A percentile compares a stretch with the other conserved stretches of the same genome.
Evolutionary conservation across 441 rosid genomes (phyloP).

Genomic region (Jatropha multifida): DNA sequence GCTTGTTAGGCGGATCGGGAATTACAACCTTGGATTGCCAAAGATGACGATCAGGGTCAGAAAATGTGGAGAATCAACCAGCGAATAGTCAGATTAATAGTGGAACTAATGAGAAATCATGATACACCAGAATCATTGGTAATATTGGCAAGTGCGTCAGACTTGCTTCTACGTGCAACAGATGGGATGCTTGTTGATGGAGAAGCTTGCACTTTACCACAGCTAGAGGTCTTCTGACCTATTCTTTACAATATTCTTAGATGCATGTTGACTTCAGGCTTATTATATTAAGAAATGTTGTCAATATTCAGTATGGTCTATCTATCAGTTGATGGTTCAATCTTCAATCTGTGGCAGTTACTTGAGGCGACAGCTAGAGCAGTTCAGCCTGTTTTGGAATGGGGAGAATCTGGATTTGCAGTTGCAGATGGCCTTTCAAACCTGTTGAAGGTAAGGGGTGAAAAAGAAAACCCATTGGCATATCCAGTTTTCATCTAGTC

Average conservation of each 20-base stretch:
- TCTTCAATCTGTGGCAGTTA: slow-evolving; percentile 49
- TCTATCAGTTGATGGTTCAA: slow-evolving; percentile 1
- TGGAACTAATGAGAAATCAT: slow-evolving; percentile 94
- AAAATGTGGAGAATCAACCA: slow-evolving; percentile 97
- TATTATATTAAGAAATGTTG: slow-evolving; percentile 1
- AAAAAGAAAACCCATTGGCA: neutral
- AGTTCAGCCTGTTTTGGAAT: slow-evolving; percentile 69
- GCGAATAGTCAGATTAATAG: slow-evolving; percentile 83
- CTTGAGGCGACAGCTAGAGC: slow-evolving; percentile 99
- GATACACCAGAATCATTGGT: slow-evolving; percentile 84
- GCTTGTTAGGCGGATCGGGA: slow-evolving; percentile 89
- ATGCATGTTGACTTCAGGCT: neutral
- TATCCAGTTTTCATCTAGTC: neutral
- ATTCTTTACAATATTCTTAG: neutral
- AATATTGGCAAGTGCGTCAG: slow-evolving; percentile 93
- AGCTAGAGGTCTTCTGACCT: slow-evolving; percentile 46
- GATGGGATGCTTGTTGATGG: slow-evolving; percentile 99
- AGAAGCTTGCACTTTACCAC: slow-evolving; percentile 98
- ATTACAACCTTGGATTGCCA: slow-evolving; percentile 98
- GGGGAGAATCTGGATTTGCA: slow-evolving; percentile 93
- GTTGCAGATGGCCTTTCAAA: slow-evolving; percentile 94
- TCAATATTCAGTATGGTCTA: neutral
- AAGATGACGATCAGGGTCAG: slow-evolving; percentile 93
- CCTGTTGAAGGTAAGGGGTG: slow-evolving; percentile 63
- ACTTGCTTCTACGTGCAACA: slow-evolving; percentile 93